Evolutionary conservation across 352 stramenopile genomes (phyloP).

Genomic region (Pythium brachiatum): DNA sequence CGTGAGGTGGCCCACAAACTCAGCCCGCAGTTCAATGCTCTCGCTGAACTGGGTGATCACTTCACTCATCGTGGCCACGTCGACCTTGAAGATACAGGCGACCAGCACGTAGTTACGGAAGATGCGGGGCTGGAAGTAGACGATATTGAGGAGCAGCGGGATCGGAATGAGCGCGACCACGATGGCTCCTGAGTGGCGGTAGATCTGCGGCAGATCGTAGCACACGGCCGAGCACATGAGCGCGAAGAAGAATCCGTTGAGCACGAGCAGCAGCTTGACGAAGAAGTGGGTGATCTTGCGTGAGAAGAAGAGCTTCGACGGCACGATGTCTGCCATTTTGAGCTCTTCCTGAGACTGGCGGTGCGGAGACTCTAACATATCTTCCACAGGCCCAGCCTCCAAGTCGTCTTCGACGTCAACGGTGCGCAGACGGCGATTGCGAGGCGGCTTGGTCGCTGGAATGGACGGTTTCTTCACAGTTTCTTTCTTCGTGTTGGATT

Average conservation of each 20-base stretch:
- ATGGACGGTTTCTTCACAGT: not conserved
- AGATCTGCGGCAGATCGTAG: conserved; percentile 20
- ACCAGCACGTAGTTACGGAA: conserved; percentile 20
- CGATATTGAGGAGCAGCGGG: conserved; percentile 22
- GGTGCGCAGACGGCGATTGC: conserved; percentile 4
- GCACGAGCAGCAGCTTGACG: conserved; percentile 21
- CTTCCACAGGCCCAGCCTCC: not conserved
- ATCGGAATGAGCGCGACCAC: conserved; percentile 3
- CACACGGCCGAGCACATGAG: conserved; percentile 21
- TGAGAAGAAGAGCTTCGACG: conserved; percentile 14
- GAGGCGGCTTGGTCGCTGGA: not conserved
- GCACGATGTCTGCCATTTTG: not conserved
- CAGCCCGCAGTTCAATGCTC: conserved; percentile 19
- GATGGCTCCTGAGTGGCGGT: not conserved
- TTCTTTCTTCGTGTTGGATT: not conserved
- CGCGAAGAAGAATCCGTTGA: conserved; percentile 25
- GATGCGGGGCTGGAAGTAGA: conserved; percentile 22
- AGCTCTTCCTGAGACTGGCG: not conserved
- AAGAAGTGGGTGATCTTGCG: conserved; percentile 16
- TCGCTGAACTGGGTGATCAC: conserved; percentile 27
- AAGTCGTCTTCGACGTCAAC: not conserved
- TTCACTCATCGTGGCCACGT: conserved; percentile 19
- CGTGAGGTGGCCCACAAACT: conserved; percentile 21
- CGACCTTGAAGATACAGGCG: conserved; percentile 17
- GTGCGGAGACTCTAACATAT: not conserved